These are phyloP conservation scores for Tylopilus sp. DNA, from an alignment of 1,284 basidiomycete genomes.

Conservation along the genomic window DNA sequence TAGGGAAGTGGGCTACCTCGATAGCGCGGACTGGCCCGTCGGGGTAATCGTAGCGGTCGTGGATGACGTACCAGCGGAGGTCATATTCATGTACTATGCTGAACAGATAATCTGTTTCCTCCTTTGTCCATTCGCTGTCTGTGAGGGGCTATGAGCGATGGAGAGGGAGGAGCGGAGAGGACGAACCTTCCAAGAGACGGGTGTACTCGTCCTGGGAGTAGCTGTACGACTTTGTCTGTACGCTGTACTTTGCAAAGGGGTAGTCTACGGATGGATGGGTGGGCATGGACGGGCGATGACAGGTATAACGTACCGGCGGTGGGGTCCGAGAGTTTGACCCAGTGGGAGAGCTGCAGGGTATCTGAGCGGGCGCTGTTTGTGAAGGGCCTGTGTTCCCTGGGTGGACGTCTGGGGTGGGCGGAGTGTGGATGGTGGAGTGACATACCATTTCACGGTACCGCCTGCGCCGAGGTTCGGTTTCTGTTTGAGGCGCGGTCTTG, in stretches of 20 bases:
- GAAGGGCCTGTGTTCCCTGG: slow-evolving; percentile 75
- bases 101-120: slow-evolving; percentile 95
- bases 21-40: slow-evolving; percentile 54
- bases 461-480: slow-evolving; percentile 69
- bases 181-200: slow-evolving; percentile 67
- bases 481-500: slow-evolving; percentile 84
- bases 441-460: slow-evolving; percentile 63
- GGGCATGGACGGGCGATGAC: background rate
- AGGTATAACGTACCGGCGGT: slow-evolving; percentile 45
- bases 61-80: slow-evolving; percentile 84
- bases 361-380: slow-evolving; percentile 64
- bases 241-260: slow-evolving; percentile 79
- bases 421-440: background rate
- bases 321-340: slow-evolving; percentile 61
- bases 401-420: background rate
- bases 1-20: slow-evolving; percentile 49
- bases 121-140: slow-evolving; percentile 89
- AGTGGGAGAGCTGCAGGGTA: slow-evolving; percentile 59
- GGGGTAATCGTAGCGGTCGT: slow-evolving; percentile 84
- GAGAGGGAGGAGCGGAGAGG: background rate
- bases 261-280: slow-evolving; percentile 48
- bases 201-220: slow-evolving; percentile 94
- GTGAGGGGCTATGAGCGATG: slow-evolving; percentile 1
- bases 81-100: slow-evolving; percentile 80
- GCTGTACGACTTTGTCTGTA: slow-evolving; percentile 63